phyloP scores from a whole-genome alignment of 108 stramenopile species.

The Nitzschia inconspicua region DNA sequence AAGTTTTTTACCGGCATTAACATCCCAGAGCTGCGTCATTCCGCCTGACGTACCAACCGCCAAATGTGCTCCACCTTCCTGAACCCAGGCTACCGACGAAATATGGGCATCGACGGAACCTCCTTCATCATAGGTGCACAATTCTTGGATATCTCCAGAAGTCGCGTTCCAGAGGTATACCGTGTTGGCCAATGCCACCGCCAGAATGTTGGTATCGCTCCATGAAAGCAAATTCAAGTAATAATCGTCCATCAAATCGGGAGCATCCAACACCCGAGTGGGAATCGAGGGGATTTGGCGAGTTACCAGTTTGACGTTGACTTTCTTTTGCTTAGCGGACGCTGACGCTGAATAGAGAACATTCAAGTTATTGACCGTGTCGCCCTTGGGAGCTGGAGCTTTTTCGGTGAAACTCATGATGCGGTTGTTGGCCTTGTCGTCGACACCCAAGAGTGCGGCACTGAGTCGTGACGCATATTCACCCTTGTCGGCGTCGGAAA shows the following conservation, averaged over 20 bases:
- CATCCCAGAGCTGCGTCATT: conserved; percentile 90
- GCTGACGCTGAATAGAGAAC: conserved; percentile 91
- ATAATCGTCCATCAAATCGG: conserved; percentile 95
- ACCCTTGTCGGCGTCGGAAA: conserved; percentile 87
- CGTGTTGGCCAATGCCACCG: conserved; percentile 95
- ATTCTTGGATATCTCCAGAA: conserved; percentile 93
- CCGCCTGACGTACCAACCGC: conserved; percentile 91
- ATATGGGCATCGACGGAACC: conserved; percentile 79
- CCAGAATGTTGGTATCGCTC: conserved; percentile 91
- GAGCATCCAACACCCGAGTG: conserved; percentile 93
- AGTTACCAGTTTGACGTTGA: conserved; percentile 65
- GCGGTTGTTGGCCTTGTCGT: conserved; percentile 51
- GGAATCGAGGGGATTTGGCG: conserved; percentile 96
- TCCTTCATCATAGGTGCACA: conserved; percentile 71
- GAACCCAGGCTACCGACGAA: conserved; percentile 94
- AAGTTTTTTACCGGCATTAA: conserved; percentile 78
- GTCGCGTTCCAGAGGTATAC: conserved; percentile 99
- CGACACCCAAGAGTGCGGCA: conserved; percentile 64
- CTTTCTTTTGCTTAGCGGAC: conserved; percentile 51
- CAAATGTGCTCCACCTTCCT: conserved; percentile 81
- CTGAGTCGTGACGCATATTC: conserved; percentile 53
- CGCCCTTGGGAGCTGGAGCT: conserved; percentile 94
- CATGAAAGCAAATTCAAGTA: conserved; percentile 96
- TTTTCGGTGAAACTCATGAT: conserved; percentile 94
- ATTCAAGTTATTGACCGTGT: conserved; percentile 93